Base-by-base conservation (phyloP, 257 asterid genomes). In the Nicotiana paniculata region DNA sequence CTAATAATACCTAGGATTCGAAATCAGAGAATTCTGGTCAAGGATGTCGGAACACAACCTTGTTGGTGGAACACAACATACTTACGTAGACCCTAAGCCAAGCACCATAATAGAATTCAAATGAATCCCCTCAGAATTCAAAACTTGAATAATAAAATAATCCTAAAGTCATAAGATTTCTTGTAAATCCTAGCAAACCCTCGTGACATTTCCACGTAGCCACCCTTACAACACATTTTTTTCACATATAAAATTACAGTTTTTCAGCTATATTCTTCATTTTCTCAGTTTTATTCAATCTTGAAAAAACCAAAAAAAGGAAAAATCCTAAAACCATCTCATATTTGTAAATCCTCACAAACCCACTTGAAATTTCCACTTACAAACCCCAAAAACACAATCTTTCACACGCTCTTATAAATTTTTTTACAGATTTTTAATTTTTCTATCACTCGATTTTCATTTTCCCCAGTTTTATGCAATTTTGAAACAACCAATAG, bases 11-110 rank as follows among this genome's bases (percentile, higher is more conserved):
- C 0, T 0, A 3, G 35, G 0, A 32, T 3, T 32, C 35, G 35
- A 32, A 32, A 3, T 0, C 35, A 2, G 35, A 32, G 4, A 32
- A 32, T 3, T 32, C 33, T 32, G 33, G 0, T 2, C 2, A 32
- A 32, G 33, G 3, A 32, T 2, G 3, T 1, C 2, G 3, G 33
- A 32, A 32, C 33, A 32, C 33, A 32, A 32, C 3, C 35, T 32
- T 32, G 35, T 32, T 32, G 35, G 12, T 18, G 10, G 2, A 74
- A 74, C 63, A 48, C 63, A 74, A 74, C 1, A 1, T 2, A 26
- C 24, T 18, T 21, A 9, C 88, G 80, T 85, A 61, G 75, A 39
- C 72, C 28, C 24, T 33, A 59, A 75, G 88, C 62, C 82, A 82
- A 65, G 80, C 75, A 77, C 12, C 74, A 78, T 66, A 81, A 9